A percentile compares a stretch with the other conserved stretches of the same genome.
These are phyloP conservation scores for Nigrospora sphaerica DNA, from an alignment of 2,329 filamentous ascomycete species.

Conservation along the genomic window DNA sequence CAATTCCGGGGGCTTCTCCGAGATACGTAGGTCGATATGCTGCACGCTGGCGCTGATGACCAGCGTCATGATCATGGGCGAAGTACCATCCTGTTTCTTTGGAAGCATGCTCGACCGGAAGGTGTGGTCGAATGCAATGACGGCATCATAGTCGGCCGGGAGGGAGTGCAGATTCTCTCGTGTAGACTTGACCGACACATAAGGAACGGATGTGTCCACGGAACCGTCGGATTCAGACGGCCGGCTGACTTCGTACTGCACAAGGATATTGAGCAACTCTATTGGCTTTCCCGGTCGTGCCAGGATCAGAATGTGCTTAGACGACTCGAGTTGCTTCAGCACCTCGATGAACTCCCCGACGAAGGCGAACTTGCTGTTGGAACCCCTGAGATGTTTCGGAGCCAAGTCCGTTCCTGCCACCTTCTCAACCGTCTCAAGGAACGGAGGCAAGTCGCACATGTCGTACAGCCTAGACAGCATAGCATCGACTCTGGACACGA, in stretches of 20 bases:
- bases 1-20: constrained; percentile 26
- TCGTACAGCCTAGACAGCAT: constrained; percentile 45
- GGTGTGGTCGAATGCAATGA: constrained; percentile 47
- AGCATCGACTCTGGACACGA: constrained; percentile 39
- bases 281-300: constrained; percentile 41
- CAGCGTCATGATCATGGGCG: constrained; percentile 40
- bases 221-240: no score
- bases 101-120: constrained; percentile 28
- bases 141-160: constrained; percentile 35
- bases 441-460: constrained; percentile 50
- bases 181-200: constrained; percentile 35
- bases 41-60: constrained; percentile 47
- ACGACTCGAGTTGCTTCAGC: constrained; percentile 27
- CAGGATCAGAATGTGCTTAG: constrained; percentile 45
- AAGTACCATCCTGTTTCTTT: constrained; percentile 14
- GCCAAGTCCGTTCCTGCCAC: constrained; percentile 29
- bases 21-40: constrained; percentile 43
- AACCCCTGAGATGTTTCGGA: constrained; percentile 46
- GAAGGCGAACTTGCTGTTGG: constrained; percentile 56
- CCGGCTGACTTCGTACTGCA: constrained; percentile 22
- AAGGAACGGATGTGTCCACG: constrained; percentile 4
- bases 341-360: constrained; percentile 45
- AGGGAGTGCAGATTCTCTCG: constrained; percentile 27
- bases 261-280: constrained; percentile 43
- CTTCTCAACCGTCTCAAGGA: constrained; percentile 36